Evolutionary conservation across 371 early-diverging fungal species (phyloP).

Genomic region (Lichtheimia corymbifera): DNA sequence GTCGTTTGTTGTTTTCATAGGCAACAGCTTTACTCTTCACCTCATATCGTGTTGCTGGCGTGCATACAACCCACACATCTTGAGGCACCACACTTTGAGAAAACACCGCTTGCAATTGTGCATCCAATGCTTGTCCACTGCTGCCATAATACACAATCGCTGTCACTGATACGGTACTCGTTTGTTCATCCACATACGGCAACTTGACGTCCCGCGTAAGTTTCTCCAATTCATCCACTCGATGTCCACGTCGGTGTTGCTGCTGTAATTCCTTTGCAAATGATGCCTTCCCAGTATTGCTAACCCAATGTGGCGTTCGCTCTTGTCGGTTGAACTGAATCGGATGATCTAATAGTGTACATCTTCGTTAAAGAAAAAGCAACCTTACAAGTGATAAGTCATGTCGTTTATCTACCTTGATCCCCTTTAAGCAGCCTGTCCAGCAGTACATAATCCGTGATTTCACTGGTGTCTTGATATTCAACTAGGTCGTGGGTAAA

Average conservation of each 20-base stretch:
- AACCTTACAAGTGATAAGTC: not conserved
- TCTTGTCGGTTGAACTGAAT: conserved; percentile 22
- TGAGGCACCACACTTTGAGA: conserved; percentile 53
- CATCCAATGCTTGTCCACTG: conserved; percentile 24
- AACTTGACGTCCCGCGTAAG: conserved; percentile 11
- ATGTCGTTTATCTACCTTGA: conserved; percentile 18
- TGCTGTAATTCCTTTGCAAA: conserved; percentile 14
- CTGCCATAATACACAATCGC: conserved; percentile 43
- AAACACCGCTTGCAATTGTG: conserved; percentile 51
- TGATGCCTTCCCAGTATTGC: not conserved
- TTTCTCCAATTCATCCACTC: conserved; percentile 25
- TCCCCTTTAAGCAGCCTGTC: conserved; percentile 20
- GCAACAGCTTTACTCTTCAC: conserved; percentile 28
- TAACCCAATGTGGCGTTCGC: conserved; percentile 21
- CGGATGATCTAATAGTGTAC: not conserved
- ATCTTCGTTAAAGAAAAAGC: not conserved
- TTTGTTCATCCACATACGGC: conserved; percentile 10
- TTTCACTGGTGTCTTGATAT: conserved; percentile 30
- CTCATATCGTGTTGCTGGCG: conserved; percentile 14
- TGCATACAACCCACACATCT: conserved; percentile 51
- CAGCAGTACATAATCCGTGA: conserved; percentile 31
- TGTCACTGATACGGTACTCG: conserved; percentile 44
- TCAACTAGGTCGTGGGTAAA: conserved; percentile 18
- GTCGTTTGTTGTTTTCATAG: conserved; percentile 20
- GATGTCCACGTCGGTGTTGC: conserved; percentile 15